Conservation (phyloP, 179 eudicot species). For the Beta corolliflora region DNA sequence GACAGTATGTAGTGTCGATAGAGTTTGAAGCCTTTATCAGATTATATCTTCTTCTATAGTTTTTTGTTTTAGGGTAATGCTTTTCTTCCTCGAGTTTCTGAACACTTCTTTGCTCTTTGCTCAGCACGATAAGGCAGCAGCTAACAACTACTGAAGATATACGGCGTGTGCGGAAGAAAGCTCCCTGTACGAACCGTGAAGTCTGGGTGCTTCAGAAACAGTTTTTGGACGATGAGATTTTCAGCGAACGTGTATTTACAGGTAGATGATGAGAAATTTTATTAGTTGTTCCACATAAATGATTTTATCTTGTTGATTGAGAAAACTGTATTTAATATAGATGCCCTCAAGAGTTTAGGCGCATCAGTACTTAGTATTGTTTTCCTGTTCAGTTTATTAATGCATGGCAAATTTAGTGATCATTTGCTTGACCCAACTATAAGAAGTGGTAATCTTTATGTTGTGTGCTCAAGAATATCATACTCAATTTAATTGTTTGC, state of each 20-base stretch:
- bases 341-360: neutral
- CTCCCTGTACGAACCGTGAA: slow-evolving; percentile 91
- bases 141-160: slow-evolving; percentile 80
- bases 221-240: slow-evolving; percentile 72
- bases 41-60: neutral
- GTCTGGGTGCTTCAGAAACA: slow-evolving; percentile 80
- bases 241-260: slow-evolving; percentile 64
- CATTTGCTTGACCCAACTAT: too few species aligned
- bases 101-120: slow-evolving; percentile 17
- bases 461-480: too few species aligned
- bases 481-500: too few species aligned
- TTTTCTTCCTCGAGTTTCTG: slow-evolving; percentile 10
- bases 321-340: neutral
- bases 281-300: neutral
- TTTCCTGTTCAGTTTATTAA: neutral
- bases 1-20: neutral
- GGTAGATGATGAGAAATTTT: slow-evolving; percentile 43
- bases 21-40: neutral
- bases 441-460: too few species aligned
- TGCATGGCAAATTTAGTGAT: too few species aligned
- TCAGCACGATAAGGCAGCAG: slow-evolving; percentile 82
- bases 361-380: neutral
- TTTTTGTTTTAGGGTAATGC: slow-evolving; percentile 5
- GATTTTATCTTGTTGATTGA: neutral
- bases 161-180: slow-evolving; percentile 94